Evolutionary conservation across 2,329 filamentous ascomycete species (phyloP).

Genomic region (Hypoxylon sp.): DNA sequence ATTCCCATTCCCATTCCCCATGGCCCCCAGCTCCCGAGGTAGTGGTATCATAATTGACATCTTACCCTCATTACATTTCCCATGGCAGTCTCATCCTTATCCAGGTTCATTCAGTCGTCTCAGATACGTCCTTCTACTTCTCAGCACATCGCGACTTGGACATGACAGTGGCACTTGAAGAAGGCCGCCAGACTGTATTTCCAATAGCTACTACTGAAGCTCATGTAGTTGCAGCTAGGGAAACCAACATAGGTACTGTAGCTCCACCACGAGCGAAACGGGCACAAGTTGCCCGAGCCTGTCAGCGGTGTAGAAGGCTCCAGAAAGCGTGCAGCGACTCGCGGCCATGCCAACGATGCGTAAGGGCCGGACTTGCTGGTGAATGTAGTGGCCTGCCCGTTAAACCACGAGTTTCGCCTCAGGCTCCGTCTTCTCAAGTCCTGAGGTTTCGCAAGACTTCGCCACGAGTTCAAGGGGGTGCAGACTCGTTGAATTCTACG

Average conservation of each 20-base stretch:
- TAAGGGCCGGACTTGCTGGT: constrained; percentile 59
- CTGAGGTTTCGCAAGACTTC: constrained; percentile 12
- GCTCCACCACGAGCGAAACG: constrained; percentile 53
- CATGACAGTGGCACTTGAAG: constrained; percentile 17
- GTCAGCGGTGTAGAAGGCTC: constrained; percentile 60
- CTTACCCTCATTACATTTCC: constrained; percentile 3
- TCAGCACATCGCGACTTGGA: constrained; percentile 7
- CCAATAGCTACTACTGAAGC: constrained; percentile 9
- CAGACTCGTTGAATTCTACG: constrained; percentile 21
- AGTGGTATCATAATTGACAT: constrained; percentile 13
- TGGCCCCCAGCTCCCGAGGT: constrained; percentile 1
- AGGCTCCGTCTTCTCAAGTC: constrained; percentile 19
- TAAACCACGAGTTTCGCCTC: constrained; percentile 9
- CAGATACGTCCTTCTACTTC: constrained; percentile 8
- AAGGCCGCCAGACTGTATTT: constrained; percentile 8
- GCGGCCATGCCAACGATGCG: constrained; percentile 61
- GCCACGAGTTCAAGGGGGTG: constrained; percentile 12
- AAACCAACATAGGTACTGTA: constrained; percentile 2
- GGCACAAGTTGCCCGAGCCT: constrained; percentile 61
- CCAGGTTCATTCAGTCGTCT: not conserved
- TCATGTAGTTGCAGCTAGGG: constrained; percentile 12
- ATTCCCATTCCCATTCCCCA: no score
- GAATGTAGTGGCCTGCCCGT: constrained; percentile 52
- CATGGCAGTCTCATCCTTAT: constrained; percentile 15
- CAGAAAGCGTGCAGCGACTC: constrained; percentile 62